Base-by-base conservation (phyloP, 2,329 filamentous ascomycete species). In the Pseudogymnoascus sp. region DNA sequence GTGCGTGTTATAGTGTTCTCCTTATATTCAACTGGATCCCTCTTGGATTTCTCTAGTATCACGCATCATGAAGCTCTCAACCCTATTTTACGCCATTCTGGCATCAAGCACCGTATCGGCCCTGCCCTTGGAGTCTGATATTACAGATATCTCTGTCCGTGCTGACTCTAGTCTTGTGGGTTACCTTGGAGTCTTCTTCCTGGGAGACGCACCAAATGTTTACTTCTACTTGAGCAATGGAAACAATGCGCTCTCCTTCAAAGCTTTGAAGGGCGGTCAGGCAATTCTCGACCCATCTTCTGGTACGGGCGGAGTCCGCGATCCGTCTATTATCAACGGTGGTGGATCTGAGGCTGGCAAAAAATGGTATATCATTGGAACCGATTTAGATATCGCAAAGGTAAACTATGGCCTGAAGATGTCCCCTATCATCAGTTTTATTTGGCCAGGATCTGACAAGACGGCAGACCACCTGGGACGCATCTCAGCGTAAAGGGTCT, bases 311-410 rank as follows among this genome's bases (percentile, higher is more conserved):
- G 82, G 81, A 16, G 80, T 84, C 1, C 75, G 82, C 8, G 82
- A 84, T 61, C 80, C 81, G 0, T 77, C 77, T 4, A 76, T 83
- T 21, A 76, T 83, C 16, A 67, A 74, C 7, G 79, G 79, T 1
- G 78, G 77, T 2, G 80, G 80, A 2, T 65, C 63, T 1, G 78
- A 83, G 33, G 77, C 75, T 0, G 78, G 78, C 0, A 75, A 74
- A 66, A 83, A 82, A 70, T 83, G 80, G 80, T 83, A 81, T 64
- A 81, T 83, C 58, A 75, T 83, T 58, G 80, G 80, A 1, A 83
- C 81, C 0, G 81, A 84, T 66, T 70, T 84, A 9, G 71, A 84
- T 62, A 83, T 83, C 60, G 78, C 67, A 49, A 79, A 75, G 68
- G 77, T 78, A 45, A 33, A 5, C 5, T 6, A 52, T 31, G 8